Base-by-base conservation (phyloP, 805 yeast species). In the Isabelozyma pseudorhagii region DNA sequence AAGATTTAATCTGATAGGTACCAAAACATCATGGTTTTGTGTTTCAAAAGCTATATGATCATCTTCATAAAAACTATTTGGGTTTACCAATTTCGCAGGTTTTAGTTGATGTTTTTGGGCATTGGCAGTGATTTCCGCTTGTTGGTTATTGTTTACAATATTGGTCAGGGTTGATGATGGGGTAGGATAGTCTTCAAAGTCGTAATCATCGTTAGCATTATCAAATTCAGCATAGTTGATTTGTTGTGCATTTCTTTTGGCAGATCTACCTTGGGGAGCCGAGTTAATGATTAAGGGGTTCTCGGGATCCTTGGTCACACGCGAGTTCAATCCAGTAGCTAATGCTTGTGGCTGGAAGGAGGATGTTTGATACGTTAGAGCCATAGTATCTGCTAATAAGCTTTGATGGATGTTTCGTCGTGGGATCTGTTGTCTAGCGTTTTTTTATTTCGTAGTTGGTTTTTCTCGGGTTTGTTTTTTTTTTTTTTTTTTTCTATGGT, bases 151-250 rank as follows among this genome's bases (percentile, higher is more conserved):
- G 44, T 53, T 61, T 2, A 61, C 51, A n/a, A 53, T 29, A 15
- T 50, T 51, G 5, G 53, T 50, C 31, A 48, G 56, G 0, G 57
- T 40, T 17, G 54, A 48, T 7, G 63, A 44, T n/a, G 66, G 66
- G 9, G 59, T 29, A 25, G 45, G 40, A 4, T 50, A 57, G 36
- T 66, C 73, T 44, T 71, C 75, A 48, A 57, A 60, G 28, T 69
- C 74, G 43, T 56, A 57, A 49, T 68, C 82, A 49, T 79, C 78
- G 54, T 84, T 84, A 45, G 80, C 82, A 53, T 70, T 69, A 46
- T 89, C 96, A 51, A 82, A 77, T 63, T 90, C 97, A 0, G 97
- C 94, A 61, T 91, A 91, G 63, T 87, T 89, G 46, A 89, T 82
- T 45, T 83, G 85, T 38, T 79, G 79, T 9, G 89, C 84, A 40